phyloP scores from a whole-genome alignment of 306 rosid species.

The Prunus mongolica region DNA sequence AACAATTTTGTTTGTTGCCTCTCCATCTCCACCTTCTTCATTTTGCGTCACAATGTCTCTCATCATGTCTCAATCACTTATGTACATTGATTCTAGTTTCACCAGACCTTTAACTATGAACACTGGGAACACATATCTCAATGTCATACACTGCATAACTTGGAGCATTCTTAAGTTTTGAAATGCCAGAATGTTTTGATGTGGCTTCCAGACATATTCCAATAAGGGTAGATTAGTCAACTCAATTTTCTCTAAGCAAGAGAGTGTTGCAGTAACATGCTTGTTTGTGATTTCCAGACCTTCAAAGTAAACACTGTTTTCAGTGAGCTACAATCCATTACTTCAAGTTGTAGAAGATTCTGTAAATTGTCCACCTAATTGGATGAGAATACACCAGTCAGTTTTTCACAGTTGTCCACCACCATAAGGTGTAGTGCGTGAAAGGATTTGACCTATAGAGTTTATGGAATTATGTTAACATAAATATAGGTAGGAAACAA shows the following conservation, averaged over 20 bases:
- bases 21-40: neutral
- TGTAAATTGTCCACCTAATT: neutral
- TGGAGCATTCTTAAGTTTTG: neutral
- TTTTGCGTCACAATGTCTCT: neutral
- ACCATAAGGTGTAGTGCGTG: neutral
- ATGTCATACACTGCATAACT: neutral
- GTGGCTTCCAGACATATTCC: neutral
- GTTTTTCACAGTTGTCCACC: neutral
- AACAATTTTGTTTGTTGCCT: neutral
- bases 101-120: neutral
- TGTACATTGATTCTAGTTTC: neutral
- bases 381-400: neutral
- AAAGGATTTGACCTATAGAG: neutral
- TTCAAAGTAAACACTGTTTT: neutral
- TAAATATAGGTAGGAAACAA: neutral
- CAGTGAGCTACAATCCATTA: neutral
- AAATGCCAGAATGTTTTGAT: constrained; percentile 4
- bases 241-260: neutral
- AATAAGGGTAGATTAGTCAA: neutral
- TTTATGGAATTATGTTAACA: neutral
- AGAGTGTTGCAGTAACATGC: neutral
- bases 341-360: constrained; percentile 2
- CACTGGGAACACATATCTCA: neutral
- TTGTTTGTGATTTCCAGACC: neutral
- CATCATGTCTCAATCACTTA: neutral